Conservation (phyloP, 1,284 basidiomycete genomes). For the Singerocomus inundabilis region DNA sequence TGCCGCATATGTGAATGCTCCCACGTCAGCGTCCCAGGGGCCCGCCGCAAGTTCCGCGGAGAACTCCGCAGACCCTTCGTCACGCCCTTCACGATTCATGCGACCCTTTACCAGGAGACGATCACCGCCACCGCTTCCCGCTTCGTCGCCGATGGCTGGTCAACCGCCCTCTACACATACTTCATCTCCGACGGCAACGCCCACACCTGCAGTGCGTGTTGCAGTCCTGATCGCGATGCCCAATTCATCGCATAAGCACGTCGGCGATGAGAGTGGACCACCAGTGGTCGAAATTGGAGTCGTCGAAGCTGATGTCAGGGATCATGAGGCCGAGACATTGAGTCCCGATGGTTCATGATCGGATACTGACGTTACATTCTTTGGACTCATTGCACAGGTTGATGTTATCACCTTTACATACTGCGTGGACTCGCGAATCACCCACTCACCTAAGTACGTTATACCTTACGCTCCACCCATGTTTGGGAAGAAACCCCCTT, state of each 20-base stretch:
- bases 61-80: constrained; percentile 2
- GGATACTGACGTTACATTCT: background rate
- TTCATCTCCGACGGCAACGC: constrained; percentile 14
- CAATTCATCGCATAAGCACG: constrained; percentile 23
- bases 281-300: constrained; percentile 52
- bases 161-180: constrained; percentile 1
- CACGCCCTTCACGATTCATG: constrained; percentile 18
- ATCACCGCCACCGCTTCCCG: constrained; percentile 8
- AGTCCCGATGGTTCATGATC: constrained; percentile 13
- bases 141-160: constrained; percentile 1
- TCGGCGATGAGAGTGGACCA: constrained; percentile 39
- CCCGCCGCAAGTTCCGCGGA: background rate
- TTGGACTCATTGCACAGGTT: constrained; percentile 5
- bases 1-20: constrained; percentile 35
- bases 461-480: constrained; percentile 6
- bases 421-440: constrained; percentile 6
- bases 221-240: constrained; percentile 60
- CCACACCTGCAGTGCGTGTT: constrained; percentile 33
- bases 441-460: constrained; percentile 1
- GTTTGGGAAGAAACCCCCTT: background rate
- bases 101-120: constrained; percentile 18
- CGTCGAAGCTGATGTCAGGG: constrained; percentile 32
- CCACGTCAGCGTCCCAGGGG: constrained; percentile 9
- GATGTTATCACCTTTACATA: constrained; percentile 3
- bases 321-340: background rate